Evolutionary conservation across 768 basidiomycete species (phyloP).

Genomic region (Paxillus rubicundulus): DNA sequence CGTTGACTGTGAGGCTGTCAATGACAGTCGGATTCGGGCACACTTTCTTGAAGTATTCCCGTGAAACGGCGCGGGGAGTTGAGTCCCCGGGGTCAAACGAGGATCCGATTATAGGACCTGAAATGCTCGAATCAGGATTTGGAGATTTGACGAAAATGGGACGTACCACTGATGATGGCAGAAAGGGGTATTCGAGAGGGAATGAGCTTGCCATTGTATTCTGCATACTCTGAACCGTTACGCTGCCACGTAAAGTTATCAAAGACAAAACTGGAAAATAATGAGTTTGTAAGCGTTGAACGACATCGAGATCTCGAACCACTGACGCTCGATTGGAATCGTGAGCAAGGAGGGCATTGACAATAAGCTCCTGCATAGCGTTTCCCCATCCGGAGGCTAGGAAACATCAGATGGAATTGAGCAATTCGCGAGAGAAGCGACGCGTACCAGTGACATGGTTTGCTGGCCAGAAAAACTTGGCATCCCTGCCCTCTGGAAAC

Average conservation of each 20-base stretch:
- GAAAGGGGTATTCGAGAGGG: slow-evolving; percentile 56
- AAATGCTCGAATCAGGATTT: background rate
- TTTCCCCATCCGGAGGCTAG: slow-evolving; percentile 62
- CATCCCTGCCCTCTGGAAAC: slow-evolving; percentile 39
- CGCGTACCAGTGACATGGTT: slow-evolving; percentile 45
- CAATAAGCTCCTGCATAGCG: slow-evolving; percentile 53
- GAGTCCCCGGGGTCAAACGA: slow-evolving; percentile 34
- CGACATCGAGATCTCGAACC: too few relatives aligned
- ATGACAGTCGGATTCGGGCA: slow-evolving; percentile 43
- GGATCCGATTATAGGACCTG: slow-evolving; percentile 46
- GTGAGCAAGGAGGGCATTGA: slow-evolving; percentile 50
- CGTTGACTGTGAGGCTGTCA: slow-evolving; percentile 27
- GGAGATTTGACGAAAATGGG: background rate
- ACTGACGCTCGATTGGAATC: slow-evolving; percentile 49
- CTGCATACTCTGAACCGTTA: slow-evolving; percentile 40
- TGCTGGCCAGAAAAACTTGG: slow-evolving; percentile 47
- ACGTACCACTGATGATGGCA: slow-evolving; percentile 48
- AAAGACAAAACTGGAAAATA: slow-evolving; percentile 46
- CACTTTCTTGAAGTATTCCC: slow-evolving; percentile 43
- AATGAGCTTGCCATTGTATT: slow-evolving; percentile 48
- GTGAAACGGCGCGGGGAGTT: slow-evolving; percentile 45
- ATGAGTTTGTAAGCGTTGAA: background rate
- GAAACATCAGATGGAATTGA: background rate
- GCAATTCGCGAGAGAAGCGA: background rate
- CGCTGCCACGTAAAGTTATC: slow-evolving; percentile 57